These are phyloP conservation scores for Aegle marmelos DNA, from an alignment of 345 rosid species.

Conservation along the genomic window DNA sequence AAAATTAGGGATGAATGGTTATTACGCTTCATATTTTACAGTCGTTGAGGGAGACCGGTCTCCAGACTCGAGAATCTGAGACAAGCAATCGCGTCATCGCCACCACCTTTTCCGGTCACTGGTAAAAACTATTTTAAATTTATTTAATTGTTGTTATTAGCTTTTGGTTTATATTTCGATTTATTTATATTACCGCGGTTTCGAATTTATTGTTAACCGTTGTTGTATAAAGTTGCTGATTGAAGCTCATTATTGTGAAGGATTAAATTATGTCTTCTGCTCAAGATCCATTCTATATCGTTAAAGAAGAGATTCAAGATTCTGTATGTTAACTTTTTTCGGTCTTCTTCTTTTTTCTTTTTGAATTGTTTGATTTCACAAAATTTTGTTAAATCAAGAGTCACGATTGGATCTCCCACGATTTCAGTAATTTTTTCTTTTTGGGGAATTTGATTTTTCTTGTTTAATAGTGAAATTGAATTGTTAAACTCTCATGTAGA, in stretches of 20 bases:
- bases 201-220: background rate
- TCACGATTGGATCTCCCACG: background rate
- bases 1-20: background rate
- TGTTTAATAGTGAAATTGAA: background rate
- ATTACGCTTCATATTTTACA: background rate
- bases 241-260: background rate
- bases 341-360: background rate
- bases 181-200: background rate
- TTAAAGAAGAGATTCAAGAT: slow-evolving; percentile 96
- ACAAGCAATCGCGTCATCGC: background rate
- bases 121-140: background rate
- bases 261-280: slow-evolving; percentile 70
- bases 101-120: background rate
- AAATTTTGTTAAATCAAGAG: background rate
- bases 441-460: background rate
- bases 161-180: background rate
- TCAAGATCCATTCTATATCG: slow-evolving; percentile 97
- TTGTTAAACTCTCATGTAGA: background rate
- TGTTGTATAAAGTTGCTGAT: background rate
- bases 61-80: background rate
- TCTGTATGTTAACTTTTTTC: slow-evolving; percentile 54
- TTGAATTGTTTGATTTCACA: background rate
- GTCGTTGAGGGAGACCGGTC: background rate
- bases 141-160: too few species aligned
- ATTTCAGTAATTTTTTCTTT: background rate